Percentiles rank a stretch among this genome's conserved stretches.
Evolutionary conservation across 768 basidiomycete genomes (phyloP).

Genomic region (Calocybe gangraenosa): DNA sequence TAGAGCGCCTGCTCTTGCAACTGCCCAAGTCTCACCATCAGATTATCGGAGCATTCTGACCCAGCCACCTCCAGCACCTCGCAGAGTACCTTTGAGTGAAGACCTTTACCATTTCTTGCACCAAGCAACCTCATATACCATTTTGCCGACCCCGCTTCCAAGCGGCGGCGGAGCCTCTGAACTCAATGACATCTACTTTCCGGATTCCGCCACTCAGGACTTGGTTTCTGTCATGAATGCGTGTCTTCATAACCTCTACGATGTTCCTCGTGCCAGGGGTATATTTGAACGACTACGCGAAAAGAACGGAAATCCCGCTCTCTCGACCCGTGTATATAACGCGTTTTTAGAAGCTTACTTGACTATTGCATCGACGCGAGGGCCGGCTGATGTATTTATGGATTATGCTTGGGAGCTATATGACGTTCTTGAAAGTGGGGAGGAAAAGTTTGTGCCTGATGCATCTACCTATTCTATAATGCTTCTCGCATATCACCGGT

Average conservation of each 20-base stretch:
- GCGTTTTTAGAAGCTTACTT: slow-evolving; percentile 64
- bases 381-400: slow-evolving; percentile 51
- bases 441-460: slow-evolving; percentile 47
- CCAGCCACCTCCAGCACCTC: slow-evolving; percentile 6
- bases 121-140: slow-evolving; percentile 43
- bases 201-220: slow-evolving; percentile 64
- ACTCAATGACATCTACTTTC: slow-evolving; percentile 50
- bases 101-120: slow-evolving; percentile 52
- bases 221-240: slow-evolving; percentile 77
- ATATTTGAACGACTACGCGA: slow-evolving; percentile 65
- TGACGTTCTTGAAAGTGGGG: slow-evolving; percentile 44
- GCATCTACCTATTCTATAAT: slow-evolving; percentile 65
- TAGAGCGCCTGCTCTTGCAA: slow-evolving; percentile 50
- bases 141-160: slow-evolving; percentile 68
- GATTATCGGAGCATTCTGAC: slow-evolving; percentile 35
- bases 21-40: slow-evolving; percentile 31
- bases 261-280: slow-evolving; percentile 70
- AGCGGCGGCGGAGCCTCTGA: slow-evolving; percentile 33
- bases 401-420: slow-evolving; percentile 61
- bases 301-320: slow-evolving; percentile 22
- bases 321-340: slow-evolving; percentile 57
- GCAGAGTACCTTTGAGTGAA: slow-evolving; percentile 8
- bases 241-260: slow-evolving; percentile 71
- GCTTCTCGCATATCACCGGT: slow-evolving; percentile 58
- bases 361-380: slow-evolving; percentile 48